Evolutionary conservation across 257 asterid genomes (phyloP), one percentile per base, ranked within the genome.

Genomic region (Penstemon newberryi): DNA sequence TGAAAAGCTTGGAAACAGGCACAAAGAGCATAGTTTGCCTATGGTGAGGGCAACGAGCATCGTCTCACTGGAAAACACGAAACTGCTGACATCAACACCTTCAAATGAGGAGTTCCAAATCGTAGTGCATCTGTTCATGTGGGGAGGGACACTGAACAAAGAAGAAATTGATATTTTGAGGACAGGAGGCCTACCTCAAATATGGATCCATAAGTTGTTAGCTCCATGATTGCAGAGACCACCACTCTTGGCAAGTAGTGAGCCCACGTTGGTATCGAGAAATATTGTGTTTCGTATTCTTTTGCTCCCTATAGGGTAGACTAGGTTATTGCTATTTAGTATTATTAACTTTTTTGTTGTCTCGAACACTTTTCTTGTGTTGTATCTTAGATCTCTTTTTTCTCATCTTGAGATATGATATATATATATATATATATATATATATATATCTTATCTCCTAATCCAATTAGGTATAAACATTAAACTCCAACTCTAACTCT

Each of bases 11-110:
- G 78, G 83, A 15, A 73, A 60, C 8, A 89, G 75, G 83, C 98
- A 89, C 85, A 87, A 80, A 63, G 98, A 92, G 37, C 96, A 92
- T 72, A 89, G 87, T 56, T 90, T 70, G 98, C 95, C 4, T 91
- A 92, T 43, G 96, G 98, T 0, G 96, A 87, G 70, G 96, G 96
- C 76, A 91, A 91, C 3, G 96, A 92, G 57, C 96, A 96, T 8
- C 95, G 96, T 19, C 88, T 92, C 72, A 92, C 98, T 8, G 98
- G 96, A 42, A 81, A 75, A 52, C 98, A 92, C 19, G 98, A 92
- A 74, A 92, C 96, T 19, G 95, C 96, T 2, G 76, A 81, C 37
- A 91, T 89, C 66, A 72, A 76, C 71, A 73, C 89, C 61, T 91
- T 89, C 65, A 71, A 76, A 84, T 92, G 98, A 96, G 96, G 98